phyloP scores from a whole-genome alignment of 257 asterid species.

The Solanum chilense region DNA sequence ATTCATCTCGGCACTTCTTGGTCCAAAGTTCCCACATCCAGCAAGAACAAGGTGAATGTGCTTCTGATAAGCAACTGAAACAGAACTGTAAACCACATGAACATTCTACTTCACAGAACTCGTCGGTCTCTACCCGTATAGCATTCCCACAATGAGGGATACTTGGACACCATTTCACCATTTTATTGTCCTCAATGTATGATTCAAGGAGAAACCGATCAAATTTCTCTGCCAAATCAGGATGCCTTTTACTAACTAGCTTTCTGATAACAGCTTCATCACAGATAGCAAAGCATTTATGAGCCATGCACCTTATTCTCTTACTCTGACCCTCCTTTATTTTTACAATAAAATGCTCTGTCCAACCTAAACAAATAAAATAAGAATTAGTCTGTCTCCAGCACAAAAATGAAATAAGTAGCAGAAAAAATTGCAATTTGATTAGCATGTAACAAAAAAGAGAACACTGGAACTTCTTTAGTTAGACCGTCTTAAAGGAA shows the following conservation, averaged over 20 bases:
- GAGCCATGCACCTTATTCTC: constrained; percentile 95
- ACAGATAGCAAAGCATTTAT: constrained; percentile 80
- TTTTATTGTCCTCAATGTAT: constrained; percentile 90
- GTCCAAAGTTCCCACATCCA: constrained; percentile 89
- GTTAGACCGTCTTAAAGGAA: neutral
- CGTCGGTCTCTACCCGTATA: constrained; percentile 76
- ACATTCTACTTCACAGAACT: constrained; percentile 87
- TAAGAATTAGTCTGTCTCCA: neutral
- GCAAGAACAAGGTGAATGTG: constrained; percentile 98
- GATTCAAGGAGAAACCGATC: constrained; percentile 94
- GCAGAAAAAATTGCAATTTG: neutral
- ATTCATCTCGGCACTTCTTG: constrained; percentile 95
- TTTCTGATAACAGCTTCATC: constrained; percentile 63
- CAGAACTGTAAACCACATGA: constrained; percentile 93
- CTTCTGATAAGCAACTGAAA: constrained; percentile 82
- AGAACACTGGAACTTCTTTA: neutral
- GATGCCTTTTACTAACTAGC: constrained; percentile 52
- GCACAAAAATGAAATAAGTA: neutral
- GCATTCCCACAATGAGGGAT: constrained; percentile 98
- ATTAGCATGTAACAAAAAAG: neutral
- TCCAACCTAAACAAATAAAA: constrained; percentile 64
- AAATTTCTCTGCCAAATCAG: constrained; percentile 81
- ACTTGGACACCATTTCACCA: constrained; percentile 99
- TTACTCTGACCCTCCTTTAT: constrained; percentile 96
- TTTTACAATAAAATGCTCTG: constrained; percentile 91